Percentiles rank a stretch among this genome's conserved stretches.
phyloP scores from a whole-genome alignment of 148 eudicot genomes.

The Rhododendron henanense region DNA sequence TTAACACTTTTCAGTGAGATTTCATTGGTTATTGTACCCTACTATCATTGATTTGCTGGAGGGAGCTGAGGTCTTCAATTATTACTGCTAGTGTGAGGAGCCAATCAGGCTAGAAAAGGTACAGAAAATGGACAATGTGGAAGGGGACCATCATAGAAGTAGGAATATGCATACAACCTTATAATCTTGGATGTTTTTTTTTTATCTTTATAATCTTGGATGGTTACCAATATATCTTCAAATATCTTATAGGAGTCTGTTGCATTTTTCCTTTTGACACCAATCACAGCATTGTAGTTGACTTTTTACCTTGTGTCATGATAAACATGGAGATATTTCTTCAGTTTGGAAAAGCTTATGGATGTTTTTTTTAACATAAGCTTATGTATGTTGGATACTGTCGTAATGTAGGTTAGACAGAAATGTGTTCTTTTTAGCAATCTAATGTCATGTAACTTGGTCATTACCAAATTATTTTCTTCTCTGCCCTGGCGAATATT shows the following conservation, averaged over 20 bases:
- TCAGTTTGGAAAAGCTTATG: background rate
- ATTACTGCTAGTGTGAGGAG: slow-evolving; percentile 4
- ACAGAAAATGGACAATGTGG: background rate
- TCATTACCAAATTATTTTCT: background rate
- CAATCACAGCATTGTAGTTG: background rate
- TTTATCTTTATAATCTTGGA: background rate
- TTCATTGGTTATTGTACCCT: slow-evolving; percentile 3
- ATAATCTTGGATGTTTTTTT: background rate
- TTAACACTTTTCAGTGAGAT: background rate
- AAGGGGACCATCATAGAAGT: background rate
- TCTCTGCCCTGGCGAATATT: background rate
- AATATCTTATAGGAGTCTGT: background rate
- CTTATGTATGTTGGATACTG: background rate
- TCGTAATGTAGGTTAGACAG: background rate
- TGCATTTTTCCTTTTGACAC: background rate
- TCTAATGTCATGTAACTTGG: background rate
- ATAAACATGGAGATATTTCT: background rate
- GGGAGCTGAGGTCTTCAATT: background rate
- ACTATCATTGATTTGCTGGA: background rate
- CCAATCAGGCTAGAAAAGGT: background rate
- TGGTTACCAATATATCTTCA: background rate
- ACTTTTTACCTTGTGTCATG: background rate
- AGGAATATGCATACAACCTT: too few species aligned
- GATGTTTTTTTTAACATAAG: background rate
- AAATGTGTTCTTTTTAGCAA: background rate